A percentile compares a stretch with the other conserved stretches of the same genome.
These are phyloP conservation scores for Suillus paluster DNA, from an alignment of 768 basidiomycete genomes.

Conservation along the genomic window DNA sequence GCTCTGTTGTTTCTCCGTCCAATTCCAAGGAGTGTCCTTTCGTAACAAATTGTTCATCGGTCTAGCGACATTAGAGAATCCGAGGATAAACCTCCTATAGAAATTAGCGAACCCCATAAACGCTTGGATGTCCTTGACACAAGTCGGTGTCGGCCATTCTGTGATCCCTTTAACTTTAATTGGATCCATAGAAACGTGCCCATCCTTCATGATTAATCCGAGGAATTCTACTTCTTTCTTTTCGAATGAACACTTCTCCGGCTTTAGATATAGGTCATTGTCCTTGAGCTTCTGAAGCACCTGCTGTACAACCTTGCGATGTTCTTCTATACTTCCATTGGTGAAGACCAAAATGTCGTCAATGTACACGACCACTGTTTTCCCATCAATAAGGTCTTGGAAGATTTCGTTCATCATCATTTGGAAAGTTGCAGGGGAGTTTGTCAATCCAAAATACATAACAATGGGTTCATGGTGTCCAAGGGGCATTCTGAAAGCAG, in stretches of 20 bases:
- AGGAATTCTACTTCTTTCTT: slow-evolving; percentile 32
- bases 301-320: slow-evolving; percentile 16
- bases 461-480: slow-evolving; percentile 45
- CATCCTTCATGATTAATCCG: slow-evolving; percentile 30
- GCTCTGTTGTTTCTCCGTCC: slow-evolving; percentile 21
- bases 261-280: slow-evolving; percentile 39
- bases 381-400: slow-evolving; percentile 29
- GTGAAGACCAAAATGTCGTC: slow-evolving; percentile 47
- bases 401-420: slow-evolving; percentile 38
- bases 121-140: slow-evolving; percentile 21
- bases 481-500: slow-evolving; percentile 39
- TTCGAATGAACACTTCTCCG: slow-evolving; percentile 42
- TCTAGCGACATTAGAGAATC: slow-evolving; percentile 30
- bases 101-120: slow-evolving; percentile 38
- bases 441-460: slow-evolving; percentile 44
- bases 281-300: slow-evolving; percentile 34
- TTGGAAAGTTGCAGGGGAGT: slow-evolving; percentile 44
- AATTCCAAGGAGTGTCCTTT: slow-evolving; percentile 30
- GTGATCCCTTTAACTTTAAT: slow-evolving; percentile 34
- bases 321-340: slow-evolving; percentile 15
- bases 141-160: slow-evolving; percentile 32
- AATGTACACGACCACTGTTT: slow-evolving; percentile 47
- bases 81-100: slow-evolving; percentile 33
- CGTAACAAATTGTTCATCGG: slow-evolving; percentile 31
- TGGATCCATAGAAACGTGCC: slow-evolving; percentile 35